Base-by-base conservation (phyloP, 2,329 filamentous ascomycete genomes). In the Podosphaera fusca region DNA sequence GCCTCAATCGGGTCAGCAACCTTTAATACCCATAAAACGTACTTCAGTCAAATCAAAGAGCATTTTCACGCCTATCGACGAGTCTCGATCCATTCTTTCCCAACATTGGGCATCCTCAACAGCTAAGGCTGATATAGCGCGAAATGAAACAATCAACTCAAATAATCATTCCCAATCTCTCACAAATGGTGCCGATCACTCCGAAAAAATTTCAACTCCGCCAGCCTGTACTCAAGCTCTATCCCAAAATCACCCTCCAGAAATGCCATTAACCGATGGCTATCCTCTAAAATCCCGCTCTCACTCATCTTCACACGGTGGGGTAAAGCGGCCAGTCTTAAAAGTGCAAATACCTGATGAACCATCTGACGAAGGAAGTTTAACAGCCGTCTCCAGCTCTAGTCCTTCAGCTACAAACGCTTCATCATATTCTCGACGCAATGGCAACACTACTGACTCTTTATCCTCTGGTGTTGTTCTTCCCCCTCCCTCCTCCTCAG, bases 1-100 rank as follows among this genome's bases (percentile, higher is more conserved):
- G 57, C 67, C 73, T 61, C 71, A 74, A 45, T 76, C 78, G 60
- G 74, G 74, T 14, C 74, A 62, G 49, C 72, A 68, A 70, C 63
- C 76, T 72, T 67, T 71, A 67, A 66, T 80, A 69, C 68, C 76
- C 65, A 60, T 70, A 30, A 70, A 71, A 42, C 70, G 78, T 62
- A 67, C 75, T 67, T 71, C 80, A 57, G 68, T 74, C 57, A 75
- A 75, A 60, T 71, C 70, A 7, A 75, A 72, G 62, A 95, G 89
- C 68, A 96, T 98, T 59, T 96, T 96, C 67, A 98, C 92, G 0
- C 92, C 92, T 0, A 94, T 98, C 60, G 92, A 96, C 64, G 89
- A 95, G 67, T 88, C 85, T 64, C 79, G 86, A 54, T 95, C 89
- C 1, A 83, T 95, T 58, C 71, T 95, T 49, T 87, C 87, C 10